Base-by-base conservation (phyloP, 441 rosid species). In the Pelargonium cotyledonis region DNA sequence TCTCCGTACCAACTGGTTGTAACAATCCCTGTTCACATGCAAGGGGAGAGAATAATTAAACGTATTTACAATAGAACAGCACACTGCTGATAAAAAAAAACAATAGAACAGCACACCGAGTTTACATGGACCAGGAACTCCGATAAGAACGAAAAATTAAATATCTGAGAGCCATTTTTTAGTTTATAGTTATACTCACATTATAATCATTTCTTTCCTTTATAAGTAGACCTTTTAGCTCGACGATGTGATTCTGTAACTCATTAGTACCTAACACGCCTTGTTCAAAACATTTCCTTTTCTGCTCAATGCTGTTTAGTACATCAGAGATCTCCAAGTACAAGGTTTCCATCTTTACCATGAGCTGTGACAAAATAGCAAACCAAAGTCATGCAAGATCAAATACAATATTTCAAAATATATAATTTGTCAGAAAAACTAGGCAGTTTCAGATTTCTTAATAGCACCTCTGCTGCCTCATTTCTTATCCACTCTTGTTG, bases 401-500 rank as follows among this genome's bases (percentile, higher is more conserved):
- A 68, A 70, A 31, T 19, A 35, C 57, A 68, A 63, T 65, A 31
- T 35, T 65, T 68, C 69, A 53, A 68, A 3, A 6, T 38, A 11
- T 62, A 40, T 26, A 11, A 66, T 68, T 21, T 60, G 9, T 31
- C 14, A 26, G 71, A 46, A 23, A 79, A 72, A 2, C n/a, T 55
- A 16, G 14, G 19, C 18, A 15, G 23, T 55, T 4, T 6, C 11
- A 55, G 62, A 65, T 67, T 67, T 46, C 69, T 71, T 18, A 16
- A 65, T 72, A 76, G 67, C 82, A 92, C 99, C 95, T 89, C 89
- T 35, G 83, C 76, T 65, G 83, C 77, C 80, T 92, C 98, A 80
- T 86, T 92, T 73, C 79, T 83, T 73, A 85, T 82, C 99, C 99
- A 95, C 41, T 86, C 90, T 79, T 86, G 96, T 68, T 78, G 81